Percentiles rank a stretch among this genome's conserved stretches.
Conservation (phyloP, 768 basidiomycete species). For the Porpolomopsis calyptriformis region DNA sequence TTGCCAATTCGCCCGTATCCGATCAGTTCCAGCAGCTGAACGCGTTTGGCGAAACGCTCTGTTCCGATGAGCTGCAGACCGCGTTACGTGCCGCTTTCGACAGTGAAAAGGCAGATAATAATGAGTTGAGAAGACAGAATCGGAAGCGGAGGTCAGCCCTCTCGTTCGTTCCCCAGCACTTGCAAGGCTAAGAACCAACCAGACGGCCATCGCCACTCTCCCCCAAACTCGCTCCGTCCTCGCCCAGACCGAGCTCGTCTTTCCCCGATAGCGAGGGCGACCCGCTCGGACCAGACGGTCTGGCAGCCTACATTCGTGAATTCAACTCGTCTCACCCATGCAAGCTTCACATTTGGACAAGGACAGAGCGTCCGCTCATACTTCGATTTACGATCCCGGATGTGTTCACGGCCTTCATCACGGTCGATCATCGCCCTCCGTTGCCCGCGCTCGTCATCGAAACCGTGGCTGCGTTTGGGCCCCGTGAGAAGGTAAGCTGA, state of each 20-base stretch:
- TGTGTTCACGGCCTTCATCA: constrained; percentile 56
- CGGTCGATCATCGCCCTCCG: constrained; percentile 28
- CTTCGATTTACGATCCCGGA: constrained; percentile 55
- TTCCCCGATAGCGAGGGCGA: constrained; percentile 33
- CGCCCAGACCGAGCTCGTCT: constrained; percentile 28
- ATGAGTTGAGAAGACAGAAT: constrained; percentile 40
- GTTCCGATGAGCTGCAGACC: constrained; percentile 44
- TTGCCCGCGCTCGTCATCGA: constrained; percentile 40
- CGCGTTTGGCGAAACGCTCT: constrained; percentile 36
- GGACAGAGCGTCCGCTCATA: constrained; percentile 27
- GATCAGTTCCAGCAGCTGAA: constrained; percentile 38
- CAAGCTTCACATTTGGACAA: constrained; percentile 48
- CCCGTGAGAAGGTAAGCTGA: constrained; percentile 52
- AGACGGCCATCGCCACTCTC: constrained; percentile 48
- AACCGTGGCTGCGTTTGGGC: constrained; percentile 59
- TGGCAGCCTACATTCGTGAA: constrained; percentile 45
- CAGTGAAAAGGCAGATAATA: constrained; percentile 44
- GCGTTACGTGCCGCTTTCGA: constrained; percentile 45
- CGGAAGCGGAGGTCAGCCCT: constrained; percentile 47
- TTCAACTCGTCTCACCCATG: constrained; percentile 39
- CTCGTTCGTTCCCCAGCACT: constrained; percentile 9
- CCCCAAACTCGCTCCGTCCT: constrained; percentile 44
- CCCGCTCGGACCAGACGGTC: constrained; percentile 33
- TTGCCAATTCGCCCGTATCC: constrained; percentile 20
- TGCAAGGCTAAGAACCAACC: constrained; percentile 18